Base-by-base conservation (phyloP, 371 early-diverging fungal species). In the Dinochytrium kinnereticum region DNA sequence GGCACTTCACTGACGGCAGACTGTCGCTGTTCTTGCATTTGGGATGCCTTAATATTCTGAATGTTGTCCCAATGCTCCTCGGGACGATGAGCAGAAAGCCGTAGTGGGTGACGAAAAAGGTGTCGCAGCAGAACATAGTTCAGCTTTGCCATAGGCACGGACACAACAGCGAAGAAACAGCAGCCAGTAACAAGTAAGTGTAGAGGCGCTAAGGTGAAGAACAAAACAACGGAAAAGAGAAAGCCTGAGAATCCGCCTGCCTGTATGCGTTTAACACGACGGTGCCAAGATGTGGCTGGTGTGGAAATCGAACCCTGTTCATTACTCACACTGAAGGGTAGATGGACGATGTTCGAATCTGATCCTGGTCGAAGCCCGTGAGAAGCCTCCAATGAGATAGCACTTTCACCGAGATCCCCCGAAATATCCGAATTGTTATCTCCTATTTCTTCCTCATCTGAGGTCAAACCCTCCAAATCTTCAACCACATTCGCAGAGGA, bases 71-170 rank as follows among this genome's bases (percentile, higher is more conserved):
- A 37, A 36, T 49, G 33, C 66, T 71, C 64, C 21, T 57, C 39
- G 15, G 75, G 76, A n/a, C 59, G 64, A 38, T 82, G 77, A 1
- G 81, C 79, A 33, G 77, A 76, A 44, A 95, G 85, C 33, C 86
- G 84, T 59, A 96, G 82, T n/a, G 95, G 96, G 77, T 93, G 90
- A 33, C 87, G 88, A 68, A 90, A 85, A 37, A 95, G 80, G 74
- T 93, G 92, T 44, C 74, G 53, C 26, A 85, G 61, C 30, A 96
- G 83, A 26, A 91, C 92, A 71, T 88, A 93, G 39, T 88, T 93
- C 26, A 96, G 86, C 81, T 95, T 95, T 36, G 94, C 94, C 97
- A 97, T 97, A 2, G 98, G 97, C 50, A 98, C 90, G 0, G 94
- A 89, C 33, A 95, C 80, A 44, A 97, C 94, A 51, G 90, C 85